A percentile compares a stretch with the other conserved stretches of the same genome.
phyloP scores from a whole-genome alignment of 495 filamentous ascomycete genomes.

The Elasticomyces elasticus region DNA sequence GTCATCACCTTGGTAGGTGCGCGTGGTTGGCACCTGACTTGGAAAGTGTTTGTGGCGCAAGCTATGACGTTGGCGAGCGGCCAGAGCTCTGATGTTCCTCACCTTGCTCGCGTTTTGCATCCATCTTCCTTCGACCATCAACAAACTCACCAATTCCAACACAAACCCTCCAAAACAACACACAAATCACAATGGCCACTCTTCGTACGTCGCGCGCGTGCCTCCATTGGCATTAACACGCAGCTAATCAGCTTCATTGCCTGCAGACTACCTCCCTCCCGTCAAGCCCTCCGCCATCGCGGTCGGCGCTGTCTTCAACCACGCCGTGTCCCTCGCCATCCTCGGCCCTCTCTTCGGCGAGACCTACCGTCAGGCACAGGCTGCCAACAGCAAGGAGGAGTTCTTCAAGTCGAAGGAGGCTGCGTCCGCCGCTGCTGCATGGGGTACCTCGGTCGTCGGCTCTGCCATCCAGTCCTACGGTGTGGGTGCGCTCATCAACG shows the following conservation, averaged over 20 bases:
- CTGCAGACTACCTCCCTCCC: constrained; percentile 56
- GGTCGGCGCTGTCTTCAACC: constrained; percentile 89
- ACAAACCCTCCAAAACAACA: not conserved
- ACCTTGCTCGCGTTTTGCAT: not conserved
- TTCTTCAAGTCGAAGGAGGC: constrained; percentile 91
- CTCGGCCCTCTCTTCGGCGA: constrained; percentile 86
- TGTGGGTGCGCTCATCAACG: constrained; percentile 89
- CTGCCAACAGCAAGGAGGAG: constrained; percentile 89
- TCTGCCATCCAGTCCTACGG: constrained; percentile 89
- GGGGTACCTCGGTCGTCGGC: constrained; percentile 81
- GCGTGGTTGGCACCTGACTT: too few species aligned
- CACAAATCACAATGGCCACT: constrained; percentile 4
- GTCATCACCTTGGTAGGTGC: too few species aligned
- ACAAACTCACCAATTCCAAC: not conserved
- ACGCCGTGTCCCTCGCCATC: constrained; percentile 69
- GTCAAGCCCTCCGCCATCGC: constrained; percentile 98
- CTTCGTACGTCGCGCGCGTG: constrained; percentile 4
- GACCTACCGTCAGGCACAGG: constrained; percentile 87
- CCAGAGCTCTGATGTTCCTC: not conserved
- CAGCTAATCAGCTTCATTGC: not conserved
- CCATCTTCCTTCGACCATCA: not conserved
- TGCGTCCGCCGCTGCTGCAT: constrained; percentile 72
- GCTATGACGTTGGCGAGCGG: too few species aligned
- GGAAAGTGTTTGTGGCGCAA: too few species aligned
- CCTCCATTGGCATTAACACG: not conserved